Conservation (phyloP, 1,139 yeast genomes). For the Sugiyamaella neomexicana region DNA sequence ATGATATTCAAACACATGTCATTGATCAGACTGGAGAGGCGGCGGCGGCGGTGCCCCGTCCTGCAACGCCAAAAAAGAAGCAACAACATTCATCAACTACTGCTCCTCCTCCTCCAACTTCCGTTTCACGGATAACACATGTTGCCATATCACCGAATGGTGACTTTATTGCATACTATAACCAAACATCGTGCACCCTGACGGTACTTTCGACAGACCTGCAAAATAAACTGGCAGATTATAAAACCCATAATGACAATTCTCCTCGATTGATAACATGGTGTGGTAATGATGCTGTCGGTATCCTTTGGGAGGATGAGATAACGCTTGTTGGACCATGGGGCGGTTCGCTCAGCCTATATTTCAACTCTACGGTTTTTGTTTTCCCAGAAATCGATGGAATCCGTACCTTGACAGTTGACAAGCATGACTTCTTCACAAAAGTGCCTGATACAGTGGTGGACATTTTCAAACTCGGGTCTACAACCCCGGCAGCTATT, state of each 20-base stretch:
- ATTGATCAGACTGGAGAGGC: not conserved
- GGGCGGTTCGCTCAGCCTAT: slow-evolving; percentile 54
- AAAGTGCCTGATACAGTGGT: slow-evolving; percentile 61
- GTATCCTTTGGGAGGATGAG: slow-evolving; percentile 59
- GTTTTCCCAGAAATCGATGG: slow-evolving; percentile 68
- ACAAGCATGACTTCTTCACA: slow-evolving; percentile 61
- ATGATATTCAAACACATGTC: not conserved
- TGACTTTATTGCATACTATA: slow-evolving; percentile 57
- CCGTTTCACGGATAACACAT: slow-evolving; percentile 19
- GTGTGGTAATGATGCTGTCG: slow-evolving; percentile 87
- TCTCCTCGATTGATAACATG: slow-evolving; percentile 55
- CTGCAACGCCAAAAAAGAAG: not conserved
- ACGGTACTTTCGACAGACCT: slow-evolving; percentile 57
- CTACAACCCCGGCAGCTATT: slow-evolving; percentile 79
- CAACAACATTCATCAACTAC: not conserved
- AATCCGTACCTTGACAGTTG: slow-evolving; percentile 59
- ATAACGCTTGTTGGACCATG: slow-evolving; percentile 71
- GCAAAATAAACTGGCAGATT: slow-evolving; percentile 54
- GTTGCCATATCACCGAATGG: slow-evolving; percentile 62
- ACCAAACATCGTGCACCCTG: slow-evolving; percentile 39
- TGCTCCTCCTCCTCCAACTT: not conserved
- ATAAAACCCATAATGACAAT: slow-evolving; percentile 42
- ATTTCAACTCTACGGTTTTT: slow-evolving; percentile 44
- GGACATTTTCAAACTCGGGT: slow-evolving; percentile 76
- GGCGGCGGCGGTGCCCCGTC: not conserved